Conservation (phyloP, 1,284 basidiomycete genomes). For the Cutaneotrichosporon sp. region DNA sequence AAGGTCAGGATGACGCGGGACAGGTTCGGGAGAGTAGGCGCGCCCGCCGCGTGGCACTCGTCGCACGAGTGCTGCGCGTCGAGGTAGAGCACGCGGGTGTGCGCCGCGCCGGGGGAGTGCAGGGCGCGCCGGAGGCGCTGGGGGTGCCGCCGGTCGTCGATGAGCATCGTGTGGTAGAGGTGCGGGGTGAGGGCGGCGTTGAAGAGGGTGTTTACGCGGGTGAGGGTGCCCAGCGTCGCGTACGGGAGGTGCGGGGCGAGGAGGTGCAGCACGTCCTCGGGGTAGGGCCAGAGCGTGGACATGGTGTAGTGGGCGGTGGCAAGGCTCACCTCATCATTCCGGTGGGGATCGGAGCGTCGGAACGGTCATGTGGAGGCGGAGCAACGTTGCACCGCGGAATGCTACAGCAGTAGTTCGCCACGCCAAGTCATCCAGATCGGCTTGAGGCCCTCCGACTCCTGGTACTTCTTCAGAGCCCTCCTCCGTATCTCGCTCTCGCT, state of each 20-base stretch:
- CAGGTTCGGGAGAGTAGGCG: not conserved
- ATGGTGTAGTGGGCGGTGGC: not conserved
- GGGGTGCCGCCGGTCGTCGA: not conserved
- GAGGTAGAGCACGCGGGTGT: not conserved
- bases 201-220: not conserved
- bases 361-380: not conserved
- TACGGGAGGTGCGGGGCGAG: not conserved
- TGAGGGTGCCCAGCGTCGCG: not conserved
- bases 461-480: too few relatives aligned
- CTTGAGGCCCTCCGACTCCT: too few relatives aligned
- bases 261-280: not conserved
- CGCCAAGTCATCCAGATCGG: too few relatives aligned
- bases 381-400: not conserved
- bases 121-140: not conserved
- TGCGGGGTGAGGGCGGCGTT: not conserved
- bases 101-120: too few relatives aligned
- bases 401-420: not conserved
- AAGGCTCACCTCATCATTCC: not conserved
- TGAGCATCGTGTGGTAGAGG: not conserved
- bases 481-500: too few relatives aligned
- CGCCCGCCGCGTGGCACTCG: constrained; percentile 1
- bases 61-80: constrained; percentile 3
- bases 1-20: not conserved
- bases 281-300: constrained; percentile 1
- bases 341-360: too few relatives aligned